phyloP scores from a whole-genome alignment of 2,329 filamentous ascomycete genomes.

The Claviceps spartinae region DNA sequence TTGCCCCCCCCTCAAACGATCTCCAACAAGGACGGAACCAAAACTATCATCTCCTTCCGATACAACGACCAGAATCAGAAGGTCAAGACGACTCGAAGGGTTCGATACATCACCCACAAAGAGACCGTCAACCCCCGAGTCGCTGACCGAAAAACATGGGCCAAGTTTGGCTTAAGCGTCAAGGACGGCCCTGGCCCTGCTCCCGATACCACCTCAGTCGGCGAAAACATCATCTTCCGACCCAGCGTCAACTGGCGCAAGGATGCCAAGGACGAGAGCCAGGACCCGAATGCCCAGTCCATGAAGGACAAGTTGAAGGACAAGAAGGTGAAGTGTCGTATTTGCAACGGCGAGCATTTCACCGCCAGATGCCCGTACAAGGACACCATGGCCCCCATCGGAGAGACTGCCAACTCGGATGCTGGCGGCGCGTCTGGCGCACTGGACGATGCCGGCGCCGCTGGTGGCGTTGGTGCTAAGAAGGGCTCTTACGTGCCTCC shows the following conservation, averaged over 20 bases:
- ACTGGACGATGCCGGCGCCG: slow-evolving; percentile 30
- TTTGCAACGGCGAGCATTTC: slow-evolving; percentile 98
- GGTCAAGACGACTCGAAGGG: slow-evolving; percentile 92
- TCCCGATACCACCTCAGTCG: slow-evolving; percentile 79
- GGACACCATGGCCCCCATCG: slow-evolving; percentile 91
- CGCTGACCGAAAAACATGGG: slow-evolving; percentile 83
- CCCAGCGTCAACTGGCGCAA: slow-evolving; percentile 90
- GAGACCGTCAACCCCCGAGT: slow-evolving; percentile 94
- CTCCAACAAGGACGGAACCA: slow-evolving; percentile 96
- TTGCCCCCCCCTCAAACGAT: slow-evolving; percentile 81
- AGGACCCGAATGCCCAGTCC: slow-evolving; percentile 57
- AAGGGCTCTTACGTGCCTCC: slow-evolving; percentile 88
- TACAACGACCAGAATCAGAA: slow-evolving; percentile 91
- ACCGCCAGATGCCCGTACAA: slow-evolving; percentile 98
- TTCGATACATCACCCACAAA: slow-evolving; percentile 82
- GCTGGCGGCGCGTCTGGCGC: slow-evolving; percentile 34
- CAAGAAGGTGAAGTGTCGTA: slow-evolving; percentile 99
- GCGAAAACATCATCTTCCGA: slow-evolving; percentile 96
- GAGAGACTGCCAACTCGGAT: slow-evolving; percentile 42
- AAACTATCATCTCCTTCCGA: slow-evolving; percentile 82
- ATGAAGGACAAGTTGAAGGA: slow-evolving; percentile 83
- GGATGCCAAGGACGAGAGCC: slow-evolving; percentile 69
- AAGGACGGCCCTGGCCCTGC: slow-evolving; percentile 75
- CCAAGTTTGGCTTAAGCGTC: slow-evolving; percentile 83
- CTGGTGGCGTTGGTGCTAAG: slow-evolving; percentile 45